phyloP scores from a whole-genome alignment of 305 asterid species.

The Stenogyne calaminthoides region DNA sequence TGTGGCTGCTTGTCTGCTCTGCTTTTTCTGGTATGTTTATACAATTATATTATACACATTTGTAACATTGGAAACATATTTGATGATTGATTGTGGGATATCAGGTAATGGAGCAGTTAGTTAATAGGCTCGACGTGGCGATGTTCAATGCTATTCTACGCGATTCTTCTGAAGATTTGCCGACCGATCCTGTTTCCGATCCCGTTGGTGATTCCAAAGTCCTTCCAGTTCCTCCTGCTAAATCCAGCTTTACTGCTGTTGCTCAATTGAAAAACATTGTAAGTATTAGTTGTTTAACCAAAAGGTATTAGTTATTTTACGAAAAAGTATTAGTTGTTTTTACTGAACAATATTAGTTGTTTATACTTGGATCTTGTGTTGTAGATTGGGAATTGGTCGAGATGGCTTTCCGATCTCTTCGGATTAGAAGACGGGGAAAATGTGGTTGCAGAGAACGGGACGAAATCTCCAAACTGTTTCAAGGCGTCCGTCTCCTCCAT shows the following conservation, averaged over 20 bases:
- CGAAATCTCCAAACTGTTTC: conserved; percentile 41
- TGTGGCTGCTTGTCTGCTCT: conserved; percentile 87
- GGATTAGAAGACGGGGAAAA: conserved; percentile 65
- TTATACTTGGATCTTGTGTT: conserved; percentile 26
- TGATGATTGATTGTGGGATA: background rate
- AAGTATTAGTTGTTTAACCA: background rate
- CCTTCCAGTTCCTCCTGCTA: conserved; percentile 88
- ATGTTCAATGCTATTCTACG: conserved; percentile 97
- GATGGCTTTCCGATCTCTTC: conserved; percentile 79
- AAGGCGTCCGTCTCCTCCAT: conserved; percentile 73
- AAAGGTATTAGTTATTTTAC: too few relatives aligned
- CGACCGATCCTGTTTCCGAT: conserved; percentile 94
- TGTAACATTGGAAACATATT: background rate
- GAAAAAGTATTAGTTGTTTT: too few relatives aligned
- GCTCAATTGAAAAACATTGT: conserved; percentile 91
- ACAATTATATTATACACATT: background rate
- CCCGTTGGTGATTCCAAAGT: conserved; percentile 79
- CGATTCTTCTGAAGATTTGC: conserved; percentile 78
- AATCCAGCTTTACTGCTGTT: conserved; percentile 87
- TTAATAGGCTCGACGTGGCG: conserved; percentile 83
- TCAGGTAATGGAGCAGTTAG: conserved; percentile 93
- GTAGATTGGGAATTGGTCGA: conserved; percentile 90
- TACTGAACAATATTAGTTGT: too few relatives aligned
- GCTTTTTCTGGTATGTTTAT: conserved; percentile 54
- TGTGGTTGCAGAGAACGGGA: conserved; percentile 30